Percentiles rank a stretch among this genome's conserved stretches.
Evolutionary conservation across 495 filamentous ascomycete genomes (phyloP).

Genomic region (Penicillium cataractarum): DNA sequence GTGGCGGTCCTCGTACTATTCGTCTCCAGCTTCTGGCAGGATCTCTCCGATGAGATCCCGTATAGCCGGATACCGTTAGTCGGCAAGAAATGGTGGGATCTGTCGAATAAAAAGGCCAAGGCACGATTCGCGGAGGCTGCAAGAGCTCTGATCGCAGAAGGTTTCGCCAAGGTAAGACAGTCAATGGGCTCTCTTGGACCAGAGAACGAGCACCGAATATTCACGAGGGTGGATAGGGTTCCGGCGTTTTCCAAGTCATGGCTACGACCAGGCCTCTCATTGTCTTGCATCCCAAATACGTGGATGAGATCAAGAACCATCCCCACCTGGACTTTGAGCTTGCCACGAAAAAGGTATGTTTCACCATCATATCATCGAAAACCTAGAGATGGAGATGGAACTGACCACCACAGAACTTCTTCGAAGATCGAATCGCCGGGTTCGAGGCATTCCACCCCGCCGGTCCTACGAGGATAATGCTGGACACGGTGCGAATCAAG

Average conservation of each 20-base stretch:
- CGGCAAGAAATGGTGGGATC: conserved; percentile 35
- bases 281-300: conserved; percentile 51
- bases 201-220: neutral
- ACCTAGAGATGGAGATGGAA: neutral
- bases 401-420: conserved; percentile 43
- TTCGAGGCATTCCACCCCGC: conserved; percentile 48
- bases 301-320: conserved; percentile 54
- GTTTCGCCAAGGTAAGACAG: conserved; percentile 34
- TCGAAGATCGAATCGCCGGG: conserved; percentile 43
- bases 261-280: conserved; percentile 38
- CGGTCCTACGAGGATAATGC: conserved; percentile 30
- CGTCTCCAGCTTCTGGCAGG: conserved; percentile 32
- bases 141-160: conserved; percentile 32
- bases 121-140: conserved; percentile 28
- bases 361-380: conserved; percentile 10
- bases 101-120: conserved; percentile 37
- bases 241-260: conserved; percentile 45
- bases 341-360: conserved; percentile 42
- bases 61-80: conserved; percentile 34
- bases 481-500: conserved; percentile 47
- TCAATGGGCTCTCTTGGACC: neutral
- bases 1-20: conserved; percentile 28
- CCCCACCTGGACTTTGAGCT: conserved; percentile 42
- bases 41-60: conserved; percentile 35
- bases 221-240: conserved; percentile 22